Percentiles rank a stretch among this genome's conserved stretches.
phyloP scores from a whole-genome alignment of 345 rosid genomes.

The Ceriops decandra region DNA sequence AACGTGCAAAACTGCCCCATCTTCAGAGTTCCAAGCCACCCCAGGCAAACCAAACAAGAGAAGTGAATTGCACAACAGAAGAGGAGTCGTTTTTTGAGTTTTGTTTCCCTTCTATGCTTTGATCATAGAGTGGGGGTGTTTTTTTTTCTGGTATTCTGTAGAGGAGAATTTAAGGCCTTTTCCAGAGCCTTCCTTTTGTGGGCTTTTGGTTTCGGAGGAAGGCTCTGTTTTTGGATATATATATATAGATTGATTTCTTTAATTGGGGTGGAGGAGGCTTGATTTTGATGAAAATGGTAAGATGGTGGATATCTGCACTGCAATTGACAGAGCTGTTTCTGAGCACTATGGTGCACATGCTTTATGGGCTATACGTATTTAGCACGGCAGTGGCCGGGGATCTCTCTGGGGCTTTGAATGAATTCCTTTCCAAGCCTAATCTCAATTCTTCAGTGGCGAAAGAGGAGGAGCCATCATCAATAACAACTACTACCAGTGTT shows the following conservation, averaged over 20 bases:
- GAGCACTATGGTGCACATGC: conserved; percentile 68
- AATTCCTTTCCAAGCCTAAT: conserved; percentile 49
- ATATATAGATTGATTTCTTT: background rate
- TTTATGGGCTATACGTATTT: conserved; percentile 74
- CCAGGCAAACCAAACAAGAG: background rate
- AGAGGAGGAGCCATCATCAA: conserved; percentile 20
- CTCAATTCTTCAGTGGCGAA: conserved; percentile 29
- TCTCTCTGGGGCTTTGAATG: conserved; percentile 54
- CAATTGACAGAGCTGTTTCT: conserved; percentile 75
- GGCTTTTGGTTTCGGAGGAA: conserved; percentile 15
- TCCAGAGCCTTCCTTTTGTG: conserved; percentile 18
- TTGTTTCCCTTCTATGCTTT: too few relatives aligned
- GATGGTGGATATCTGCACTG: conserved; percentile 55
- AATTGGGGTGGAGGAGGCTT: background rate
- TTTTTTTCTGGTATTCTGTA: background rate
- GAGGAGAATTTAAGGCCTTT: background rate
- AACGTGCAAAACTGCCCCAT: conserved; percentile 32
- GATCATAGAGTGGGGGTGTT: background rate
- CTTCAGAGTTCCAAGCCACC: conserved; percentile 21
- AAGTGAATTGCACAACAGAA: background rate
- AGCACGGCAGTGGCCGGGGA: conserved; percentile 93
- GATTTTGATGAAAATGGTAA: conserved; percentile 41
- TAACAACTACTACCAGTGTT: conserved; percentile 16
- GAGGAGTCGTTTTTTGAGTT: too few relatives aligned
- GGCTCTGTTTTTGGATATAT: conserved; percentile 24